A percentile compares a stretch with the other conserved stretches of the same genome.
Evolutionary conservation across 345 rosid species (phyloP).

Genomic region (Turnera subulata): DNA sequence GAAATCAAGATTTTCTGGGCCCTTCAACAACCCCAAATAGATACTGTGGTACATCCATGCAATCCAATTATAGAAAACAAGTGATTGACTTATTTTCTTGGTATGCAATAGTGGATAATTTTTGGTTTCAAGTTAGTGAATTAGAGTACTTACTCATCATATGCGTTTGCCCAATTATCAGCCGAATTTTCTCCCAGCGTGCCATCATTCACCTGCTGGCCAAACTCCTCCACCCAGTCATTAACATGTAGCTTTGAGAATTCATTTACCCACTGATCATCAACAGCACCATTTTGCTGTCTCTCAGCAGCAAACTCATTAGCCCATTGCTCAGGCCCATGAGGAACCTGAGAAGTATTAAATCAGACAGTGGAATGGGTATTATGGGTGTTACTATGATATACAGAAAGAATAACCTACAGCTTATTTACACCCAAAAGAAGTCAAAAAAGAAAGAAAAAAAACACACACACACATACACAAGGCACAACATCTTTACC

Average conservation of each 20-base stretch:
- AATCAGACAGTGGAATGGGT: neutral
- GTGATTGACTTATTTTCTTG: neutral
- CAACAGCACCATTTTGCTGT: constrained; percentile 47
- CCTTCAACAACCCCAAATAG: too few species aligned
- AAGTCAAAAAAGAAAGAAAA: too few species aligned
- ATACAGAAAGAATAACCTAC: neutral
- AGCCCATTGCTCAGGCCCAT: constrained; percentile 71
- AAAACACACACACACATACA: neutral
- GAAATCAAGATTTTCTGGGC: too few species aligned
- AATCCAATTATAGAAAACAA: neutral
- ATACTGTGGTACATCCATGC: too few species aligned
- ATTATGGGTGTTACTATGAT: too few species aligned
- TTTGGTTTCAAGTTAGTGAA: neutral
- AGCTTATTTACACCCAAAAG: neutral
- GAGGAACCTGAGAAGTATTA: constrained; percentile 11
- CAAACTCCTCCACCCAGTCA: constrained; percentile 97
- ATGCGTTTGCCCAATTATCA: constrained; percentile 88
- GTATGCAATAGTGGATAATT: too few species aligned
- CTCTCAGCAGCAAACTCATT: constrained; percentile 70
- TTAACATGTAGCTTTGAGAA: constrained; percentile 85
- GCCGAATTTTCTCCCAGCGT: constrained; percentile 55
- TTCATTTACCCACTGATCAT: constrained; percentile 93
- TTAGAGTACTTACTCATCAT: constrained; percentile 75
- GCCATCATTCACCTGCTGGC: constrained; percentile 61
- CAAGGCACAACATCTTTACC: neutral